Base-by-base conservation (phyloP, 345 rosid genomes). In the Geranium rotundifolium region DNA sequence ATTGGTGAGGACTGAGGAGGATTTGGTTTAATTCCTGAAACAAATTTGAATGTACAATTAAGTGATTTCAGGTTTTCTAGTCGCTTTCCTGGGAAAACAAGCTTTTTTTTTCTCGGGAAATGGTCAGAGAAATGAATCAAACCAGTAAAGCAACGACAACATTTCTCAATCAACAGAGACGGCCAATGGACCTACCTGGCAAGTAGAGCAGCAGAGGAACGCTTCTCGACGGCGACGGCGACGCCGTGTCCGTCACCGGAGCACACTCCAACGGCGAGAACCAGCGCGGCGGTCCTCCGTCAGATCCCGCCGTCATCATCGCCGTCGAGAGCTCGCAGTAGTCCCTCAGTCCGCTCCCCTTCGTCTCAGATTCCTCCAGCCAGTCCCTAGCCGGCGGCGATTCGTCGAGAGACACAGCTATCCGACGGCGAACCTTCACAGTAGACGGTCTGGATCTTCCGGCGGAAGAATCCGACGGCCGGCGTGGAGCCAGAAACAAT, bases 231-330 rank as follows among this genome's bases (percentile, higher is more conserved):
- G 65, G 75, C 49, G 74, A 54, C 5, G 65, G 58, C 52, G 52
- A 0, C 46, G 1, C 7, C 46, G 46, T 6, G n/a, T n/a, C n/a
- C 27, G 27, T 2, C 52, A 0, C 13, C 15, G 52, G 52, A 0
- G 52, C 52, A 23, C 80, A 77, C 50, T 83, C 83, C 52, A 85
- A 65, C 1, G 88, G 88, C 29, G 86, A 77, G 77, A 85, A 81
- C 88, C 91, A 85, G 61, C 91, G 79, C 37, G 91, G 88, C 52
- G 82, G 86, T 23, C 84, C 91, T 13, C 80, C 75, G 59, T 76
- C 84, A 10, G 84, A 64, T 63, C 71, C 16, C 13, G 16, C 12
- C 13, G 16, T 50, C 18, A 77, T 30, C 20, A 80, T 66, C 58
- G 69, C 76, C 69, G 63, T 67, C 0, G 79, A 68, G 63, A 76